A percentile compares a stretch with the other conserved stretches of the same genome.
These are phyloP conservation scores for Mycena capillaripes DNA, from an alignment of 768 basidiomycete genomes.

Conservation along the genomic window DNA sequence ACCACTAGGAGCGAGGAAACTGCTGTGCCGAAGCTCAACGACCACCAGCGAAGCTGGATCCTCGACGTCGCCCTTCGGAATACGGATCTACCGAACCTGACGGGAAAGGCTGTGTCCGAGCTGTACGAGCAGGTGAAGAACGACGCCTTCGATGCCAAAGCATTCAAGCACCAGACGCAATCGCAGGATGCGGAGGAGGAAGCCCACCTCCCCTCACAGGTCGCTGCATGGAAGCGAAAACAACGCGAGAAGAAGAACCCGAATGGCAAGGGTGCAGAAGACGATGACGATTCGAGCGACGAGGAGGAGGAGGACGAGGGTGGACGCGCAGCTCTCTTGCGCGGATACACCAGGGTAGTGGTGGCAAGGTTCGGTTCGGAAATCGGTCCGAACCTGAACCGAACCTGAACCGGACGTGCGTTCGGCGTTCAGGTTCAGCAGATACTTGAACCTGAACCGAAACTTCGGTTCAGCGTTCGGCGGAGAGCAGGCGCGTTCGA, in stretches of 20 bases:
- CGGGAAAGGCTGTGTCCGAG: not conserved
- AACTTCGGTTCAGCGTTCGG: no score
- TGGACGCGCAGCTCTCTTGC: not conserved
- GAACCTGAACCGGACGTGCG: no score
- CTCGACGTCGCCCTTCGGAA: slow-evolving; percentile 10
- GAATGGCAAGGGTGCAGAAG: not conserved
- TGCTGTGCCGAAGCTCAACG: slow-evolving; percentile 15
- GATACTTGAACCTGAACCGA: no score
- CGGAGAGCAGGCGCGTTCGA: no score
- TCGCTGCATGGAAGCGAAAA: slow-evolving; percentile 9
- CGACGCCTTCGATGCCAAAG: slow-evolving; percentile 15
- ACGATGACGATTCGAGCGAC: not conserved
- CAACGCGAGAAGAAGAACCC: not conserved
- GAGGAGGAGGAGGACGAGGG: slow-evolving; percentile 4
- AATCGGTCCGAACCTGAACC: no score
- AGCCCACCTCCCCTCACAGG: not conserved
- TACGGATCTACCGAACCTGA: not conserved
- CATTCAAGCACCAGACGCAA: slow-evolving; percentile 13
- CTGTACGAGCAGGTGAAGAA: slow-evolving; percentile 6
- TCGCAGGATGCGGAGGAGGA: slow-evolving; percentile 1
- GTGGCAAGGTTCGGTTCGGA: no score
- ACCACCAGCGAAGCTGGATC: slow-evolving; percentile 17
- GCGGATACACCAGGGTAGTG: slow-evolving; percentile 7
- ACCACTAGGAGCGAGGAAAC: not conserved
- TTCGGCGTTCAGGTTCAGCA: no score